Evolutionary conservation across 768 basidiomycete species (phyloP).

Genomic region (Astraeus odoratus): DNA sequence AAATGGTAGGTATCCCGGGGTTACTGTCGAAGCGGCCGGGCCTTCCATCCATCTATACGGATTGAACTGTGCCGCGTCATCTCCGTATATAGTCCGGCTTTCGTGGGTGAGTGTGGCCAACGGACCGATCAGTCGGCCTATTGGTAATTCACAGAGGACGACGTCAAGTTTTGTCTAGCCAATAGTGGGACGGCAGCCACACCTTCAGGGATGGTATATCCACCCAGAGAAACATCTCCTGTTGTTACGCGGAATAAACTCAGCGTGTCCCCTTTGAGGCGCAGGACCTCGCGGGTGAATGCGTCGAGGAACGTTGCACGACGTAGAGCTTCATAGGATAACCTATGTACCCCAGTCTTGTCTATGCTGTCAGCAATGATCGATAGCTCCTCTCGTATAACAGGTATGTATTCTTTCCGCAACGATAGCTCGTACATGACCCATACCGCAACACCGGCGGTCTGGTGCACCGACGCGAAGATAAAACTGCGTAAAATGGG

Average conservation of each 20-base stretch:
- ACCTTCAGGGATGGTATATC: conserved; percentile 28
- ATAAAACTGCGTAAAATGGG: conserved; percentile 20
- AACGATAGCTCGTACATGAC: conserved; percentile 26
- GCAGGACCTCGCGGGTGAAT: conserved; percentile 32
- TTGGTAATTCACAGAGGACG: neutral
- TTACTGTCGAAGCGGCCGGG: conserved; percentile 26
- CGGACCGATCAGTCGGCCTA: conserved; percentile 24
- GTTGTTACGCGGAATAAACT: conserved; percentile 23
- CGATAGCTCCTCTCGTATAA: conserved; percentile 23
- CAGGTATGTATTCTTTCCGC: conserved; percentile 23
- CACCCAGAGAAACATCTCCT: conserved; percentile 18
- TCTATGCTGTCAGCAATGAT: conserved; percentile 17
- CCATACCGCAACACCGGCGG: conserved; percentile 30
- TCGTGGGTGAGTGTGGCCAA: conserved; percentile 25
- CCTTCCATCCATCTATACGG: conserved; percentile 21
- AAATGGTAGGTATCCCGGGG: conserved; percentile 26
- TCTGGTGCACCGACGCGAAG: conserved; percentile 32
- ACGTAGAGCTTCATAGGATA: conserved; percentile 17
- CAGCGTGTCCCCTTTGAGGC: conserved; percentile 31
- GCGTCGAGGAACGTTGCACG: conserved; percentile 25
- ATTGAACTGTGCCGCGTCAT: conserved; percentile 20
- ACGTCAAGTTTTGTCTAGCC: neutral
- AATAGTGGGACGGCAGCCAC: neutral
- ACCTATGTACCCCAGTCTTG: conserved; percentile 14
- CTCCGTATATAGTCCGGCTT: conserved; percentile 18